A percentile compares a stretch with the other conserved stretches of the same genome.
Conservation (phyloP, 306 rosid genomes). For the Medicago truncatula region MtrunA17r5.0-ANR NC_053044.1:52578001-52578500, state of each 20-base stretch:
- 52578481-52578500: neutral
- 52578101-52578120: slow-evolving; percentile 76
- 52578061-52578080: slow-evolving; percentile 65
- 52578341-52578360: neutral
- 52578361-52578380: neutral
- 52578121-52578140: slow-evolving; percentile 69
- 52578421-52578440: neutral
- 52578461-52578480: neutral
- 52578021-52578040: slow-evolving; percentile 93
- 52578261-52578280: slow-evolving; percentile 48
- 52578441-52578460: neutral
- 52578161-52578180: neutral
- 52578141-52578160: slow-evolving; percentile 40
- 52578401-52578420: neutral
- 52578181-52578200: slow-evolving; percentile 6
- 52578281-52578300: slow-evolving; percentile 63
- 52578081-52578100: slow-evolving; percentile 70
- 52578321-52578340: neutral
- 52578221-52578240: slow-evolving; percentile 40
- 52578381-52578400: neutral
- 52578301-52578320: slow-evolving; percentile 36
- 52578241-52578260: slow-evolving; percentile 44
- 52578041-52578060: slow-evolving; percentile 86
- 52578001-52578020: slow-evolving; percentile 75
- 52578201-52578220: neutral